Percentiles rank a stretch among this genome's conserved stretches.
These are phyloP conservation scores for Gynandropsis gynandra DNA, from an alignment of 345 rosid species.

Conservation along the genomic window DNA sequence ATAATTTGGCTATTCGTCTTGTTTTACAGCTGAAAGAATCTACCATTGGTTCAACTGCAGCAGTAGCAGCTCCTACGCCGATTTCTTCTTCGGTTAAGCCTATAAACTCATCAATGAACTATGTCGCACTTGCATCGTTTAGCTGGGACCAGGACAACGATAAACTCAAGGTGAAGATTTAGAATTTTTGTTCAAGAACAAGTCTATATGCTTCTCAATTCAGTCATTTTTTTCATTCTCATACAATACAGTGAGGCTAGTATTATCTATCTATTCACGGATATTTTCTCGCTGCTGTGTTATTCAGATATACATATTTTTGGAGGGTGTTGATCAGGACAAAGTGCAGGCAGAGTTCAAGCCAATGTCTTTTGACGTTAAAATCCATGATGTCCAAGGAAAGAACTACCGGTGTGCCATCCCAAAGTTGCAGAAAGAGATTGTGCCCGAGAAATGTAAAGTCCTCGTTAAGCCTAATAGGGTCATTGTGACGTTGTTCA, in stretches of 20 bases:
- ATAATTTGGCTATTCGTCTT: too few relatives aligned
- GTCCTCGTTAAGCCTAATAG: conserved; percentile 71
- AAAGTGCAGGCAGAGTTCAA: conserved; percentile 66
- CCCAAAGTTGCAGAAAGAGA: conserved; percentile 69
- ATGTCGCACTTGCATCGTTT: conserved; percentile 59
- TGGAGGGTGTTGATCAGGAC: conserved; percentile 72
- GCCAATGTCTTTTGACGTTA: conserved; percentile 54
- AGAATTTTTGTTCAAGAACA: background rate
- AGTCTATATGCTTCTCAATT: background rate
- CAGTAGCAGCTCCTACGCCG: conserved; percentile 33
- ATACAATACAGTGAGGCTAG: too few relatives aligned
- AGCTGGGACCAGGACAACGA: conserved; percentile 98
- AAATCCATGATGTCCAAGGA: conserved; percentile 72
- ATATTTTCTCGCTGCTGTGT: background rate
- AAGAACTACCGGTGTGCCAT: conserved; percentile 69
- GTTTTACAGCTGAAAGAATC: conserved; percentile 21
- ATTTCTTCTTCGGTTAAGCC: conserved; percentile 40
- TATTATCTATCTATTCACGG: too few relatives aligned
- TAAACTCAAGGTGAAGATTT: conserved; percentile 69
- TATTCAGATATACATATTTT: conserved; percentile 56
- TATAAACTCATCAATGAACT: conserved; percentile 30
- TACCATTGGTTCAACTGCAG: conserved; percentile 24
- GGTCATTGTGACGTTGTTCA: conserved; percentile 52
- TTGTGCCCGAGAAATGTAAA: conserved; percentile 72
- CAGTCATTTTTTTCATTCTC: background rate